Evolutionary conservation across 257 asterid species (phyloP).

Genomic region (Gynochthodes officinalis): DNA sequence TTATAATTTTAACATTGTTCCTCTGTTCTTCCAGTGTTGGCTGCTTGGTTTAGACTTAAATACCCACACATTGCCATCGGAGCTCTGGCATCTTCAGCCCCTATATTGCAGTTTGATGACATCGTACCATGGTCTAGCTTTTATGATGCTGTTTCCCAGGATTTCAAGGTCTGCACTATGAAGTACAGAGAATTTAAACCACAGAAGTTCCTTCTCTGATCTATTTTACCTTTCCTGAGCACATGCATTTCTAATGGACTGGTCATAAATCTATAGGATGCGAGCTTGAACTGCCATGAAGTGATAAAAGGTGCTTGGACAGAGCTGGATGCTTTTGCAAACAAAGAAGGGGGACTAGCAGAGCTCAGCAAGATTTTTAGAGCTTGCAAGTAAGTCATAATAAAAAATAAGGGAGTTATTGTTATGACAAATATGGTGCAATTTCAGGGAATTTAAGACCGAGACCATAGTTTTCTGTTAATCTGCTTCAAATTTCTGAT

Average conservation of each 20-base stretch:
- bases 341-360: constrained; percentile 33
- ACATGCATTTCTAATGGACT: background rate
- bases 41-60: constrained; percentile 85
- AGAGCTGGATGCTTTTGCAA: constrained; percentile 44
- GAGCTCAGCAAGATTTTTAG: constrained; percentile 51
- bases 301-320: constrained; percentile 74
- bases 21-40: constrained; percentile 53
- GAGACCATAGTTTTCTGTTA: background rate
- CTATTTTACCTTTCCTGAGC: background rate
- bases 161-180: constrained; percentile 51
- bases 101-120: constrained; percentile 68
- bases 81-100: constrained; percentile 88
- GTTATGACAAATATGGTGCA: too few relatives aligned
- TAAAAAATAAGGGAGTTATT: background rate
- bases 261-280: constrained; percentile 37
- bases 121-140: constrained; percentile 86
- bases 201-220: background rate
- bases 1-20: constrained; percentile 5
- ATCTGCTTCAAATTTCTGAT: background rate
- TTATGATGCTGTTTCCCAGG: constrained; percentile 80
- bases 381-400: constrained; percentile 68
- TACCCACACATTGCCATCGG: constrained; percentile 75
- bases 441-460: too few relatives aligned
- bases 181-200: background rate
- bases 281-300: constrained; percentile 58